Evolutionary conservation across 1,139 yeast species (phyloP), one percentile per base, ranked within the genome.

Genomic region (Debaryomyces subglobosus): DNA sequence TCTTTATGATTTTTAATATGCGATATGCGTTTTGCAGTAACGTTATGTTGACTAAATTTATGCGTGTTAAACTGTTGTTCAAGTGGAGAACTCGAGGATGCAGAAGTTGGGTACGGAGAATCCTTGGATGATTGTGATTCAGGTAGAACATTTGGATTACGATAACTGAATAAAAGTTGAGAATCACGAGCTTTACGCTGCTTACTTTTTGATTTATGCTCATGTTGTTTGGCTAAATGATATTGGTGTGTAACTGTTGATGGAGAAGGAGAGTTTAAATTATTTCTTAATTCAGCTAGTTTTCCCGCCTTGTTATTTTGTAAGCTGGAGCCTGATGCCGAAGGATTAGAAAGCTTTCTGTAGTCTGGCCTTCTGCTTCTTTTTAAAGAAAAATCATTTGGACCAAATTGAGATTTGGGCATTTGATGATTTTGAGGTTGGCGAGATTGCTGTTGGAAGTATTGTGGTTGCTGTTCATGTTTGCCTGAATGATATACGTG

Each of bases 341-440:
- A 46, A 6, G 55, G 27, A 12, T 54, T 49, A 3, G 60, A 47
- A 30, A 62, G 64, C 44, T 73, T 74, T 39, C 75, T 59, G 54
- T 75, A 74, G 54, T 74, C 77, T 3, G 71, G 66, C 48, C 80
- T 61, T 52, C 79, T 67, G 50, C 77, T 70, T 49, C 81, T 59
- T 46, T 67, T 68, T 51, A 75, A 64, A 1, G 77, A 60, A 57
- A 73, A 68, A 32, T 64, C 71, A 30, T 58, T 63, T 7, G 39
- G 23, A 10, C 10, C 13, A n/a, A 10, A 24, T 30, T 42, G 24
- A 9, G 42, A 16, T n/a, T 15, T 27, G 18, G 16, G 9, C n/a
- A 30, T 21, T 27, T 27, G 13, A 16, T 39, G 2, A 16, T 9
- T 12, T 25, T 18, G 24, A 18, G 5, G 25, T 21, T 27, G 24